Conservation (phyloP, 805 yeast genomes). For the Yarrowia porcina region DNA sequence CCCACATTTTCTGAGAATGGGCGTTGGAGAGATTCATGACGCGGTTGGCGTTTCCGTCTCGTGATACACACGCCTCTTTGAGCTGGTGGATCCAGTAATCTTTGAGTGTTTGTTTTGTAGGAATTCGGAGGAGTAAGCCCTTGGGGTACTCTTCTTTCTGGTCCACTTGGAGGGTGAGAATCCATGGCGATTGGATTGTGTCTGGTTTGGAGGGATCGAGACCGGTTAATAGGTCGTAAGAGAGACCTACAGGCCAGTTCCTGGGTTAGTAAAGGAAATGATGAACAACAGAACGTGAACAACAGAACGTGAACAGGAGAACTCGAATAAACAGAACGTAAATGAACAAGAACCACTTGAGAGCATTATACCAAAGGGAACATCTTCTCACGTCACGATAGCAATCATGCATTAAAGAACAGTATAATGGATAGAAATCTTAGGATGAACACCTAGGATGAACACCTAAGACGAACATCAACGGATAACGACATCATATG, state of each 20-base stretch:
- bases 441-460: too few species aligned
- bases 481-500: too few species aligned
- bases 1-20: constrained; percentile 59
- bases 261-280: constrained; percentile 27
- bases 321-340: too few species aligned
- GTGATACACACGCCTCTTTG: constrained; percentile 75
- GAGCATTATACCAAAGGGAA: too few species aligned
- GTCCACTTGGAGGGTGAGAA: constrained; percentile 50
- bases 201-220: constrained; percentile 37
- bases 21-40: constrained; percentile 73
- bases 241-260: constrained; percentile 67
- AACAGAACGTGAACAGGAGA: too few species aligned
- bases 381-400: too few species aligned
- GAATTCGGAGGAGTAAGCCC: constrained; percentile 44
- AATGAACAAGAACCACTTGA: too few species aligned
- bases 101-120: constrained; percentile 39
- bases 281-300: too few species aligned
- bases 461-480: too few species aligned
- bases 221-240: constrained; percentile 54
- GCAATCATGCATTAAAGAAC: too few species aligned
- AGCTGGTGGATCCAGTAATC: constrained; percentile 70
- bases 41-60: constrained; percentile 72
- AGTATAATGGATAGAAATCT: too few species aligned
- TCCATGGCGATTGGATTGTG: constrained; percentile 28
- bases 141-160: constrained; percentile 46